Evolutionary conservation across 257 asterid genomes (phyloP).

Genomic region (Gentiana straminea): DNA sequence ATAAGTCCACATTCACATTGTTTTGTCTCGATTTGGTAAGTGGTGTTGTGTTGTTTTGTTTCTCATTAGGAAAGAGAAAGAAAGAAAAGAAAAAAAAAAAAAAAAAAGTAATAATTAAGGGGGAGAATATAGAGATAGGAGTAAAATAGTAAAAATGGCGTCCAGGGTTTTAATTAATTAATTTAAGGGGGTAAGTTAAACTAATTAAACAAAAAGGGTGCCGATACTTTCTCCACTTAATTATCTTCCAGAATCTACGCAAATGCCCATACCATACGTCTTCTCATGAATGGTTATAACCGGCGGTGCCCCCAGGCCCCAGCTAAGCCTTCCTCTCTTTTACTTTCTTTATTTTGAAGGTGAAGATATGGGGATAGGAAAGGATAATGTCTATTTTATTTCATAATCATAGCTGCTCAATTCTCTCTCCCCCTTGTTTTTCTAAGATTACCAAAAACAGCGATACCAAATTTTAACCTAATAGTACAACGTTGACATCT

Average conservation of each 20-base stretch:
- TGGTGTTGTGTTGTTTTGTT: slow-evolving; percentile 6
- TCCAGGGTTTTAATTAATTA: not conserved
- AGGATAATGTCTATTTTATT: not conserved
- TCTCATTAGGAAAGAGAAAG: slow-evolving; percentile 28
- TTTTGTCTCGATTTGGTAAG: slow-evolving; percentile 2
- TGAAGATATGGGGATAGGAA: too few relatives aligned
- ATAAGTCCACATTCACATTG: slow-evolving; percentile 45
- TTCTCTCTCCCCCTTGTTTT: slow-evolving; percentile 22
- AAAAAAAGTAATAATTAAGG: not conserved
- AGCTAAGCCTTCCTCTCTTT: slow-evolving; percentile 7
- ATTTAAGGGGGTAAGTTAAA: slow-evolving; percentile 8
- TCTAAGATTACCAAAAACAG: too few relatives aligned
- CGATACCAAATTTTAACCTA: too few relatives aligned
- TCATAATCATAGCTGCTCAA: slow-evolving; percentile 20
- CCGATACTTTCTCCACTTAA: slow-evolving; percentile 36
- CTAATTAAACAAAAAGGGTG: slow-evolving; percentile 40
- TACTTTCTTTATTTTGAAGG: not conserved
- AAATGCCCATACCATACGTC: slow-evolving; percentile 42
- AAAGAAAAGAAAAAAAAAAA: not conserved
- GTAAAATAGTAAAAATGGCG: not conserved
- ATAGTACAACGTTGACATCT: too few relatives aligned
- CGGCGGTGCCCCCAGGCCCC: slow-evolving; percentile 42
- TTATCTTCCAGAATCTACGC: slow-evolving; percentile 48
- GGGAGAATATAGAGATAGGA: too few relatives aligned
- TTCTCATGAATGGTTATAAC: slow-evolving; percentile 40